Conservation (phyloP, 805 yeast species). For the Ogataea wickerhamii region DNA sequence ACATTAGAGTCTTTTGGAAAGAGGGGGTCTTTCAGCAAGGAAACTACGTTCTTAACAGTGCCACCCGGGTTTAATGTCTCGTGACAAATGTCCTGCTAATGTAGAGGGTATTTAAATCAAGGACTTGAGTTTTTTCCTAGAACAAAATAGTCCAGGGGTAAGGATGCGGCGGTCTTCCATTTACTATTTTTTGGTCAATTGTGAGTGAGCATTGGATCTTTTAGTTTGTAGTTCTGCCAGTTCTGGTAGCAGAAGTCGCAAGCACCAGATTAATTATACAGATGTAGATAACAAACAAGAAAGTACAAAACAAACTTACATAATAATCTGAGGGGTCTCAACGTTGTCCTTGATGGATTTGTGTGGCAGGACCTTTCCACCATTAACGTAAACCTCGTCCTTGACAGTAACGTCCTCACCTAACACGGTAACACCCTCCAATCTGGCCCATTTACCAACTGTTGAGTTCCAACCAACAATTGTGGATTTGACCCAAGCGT, state of each 20-base stretch:
- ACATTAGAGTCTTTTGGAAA: too few species aligned
- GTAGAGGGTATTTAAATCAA: too few species aligned
- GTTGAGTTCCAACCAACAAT: constrained; percentile 99
- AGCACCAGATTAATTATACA: neutral
- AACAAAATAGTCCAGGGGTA: too few species aligned
- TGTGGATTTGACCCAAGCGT: constrained; percentile 96
- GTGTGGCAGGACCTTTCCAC: constrained; percentile 99
- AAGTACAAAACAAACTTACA: constrained; percentile 47
- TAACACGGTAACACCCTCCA: constrained; percentile 94
- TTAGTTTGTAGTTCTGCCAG: too few species aligned
- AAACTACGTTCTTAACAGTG: too few species aligned
- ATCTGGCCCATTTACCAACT: constrained; percentile 98
- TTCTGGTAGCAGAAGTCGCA: neutral
- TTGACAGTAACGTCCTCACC: constrained; percentile 99
- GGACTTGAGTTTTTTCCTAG: too few species aligned
- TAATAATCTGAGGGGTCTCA: constrained; percentile 96
- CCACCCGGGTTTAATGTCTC: too few species aligned
- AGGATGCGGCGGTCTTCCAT: too few species aligned
- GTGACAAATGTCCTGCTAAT: too few species aligned
- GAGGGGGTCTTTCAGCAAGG: too few species aligned
- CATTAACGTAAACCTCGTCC: constrained; percentile 98
- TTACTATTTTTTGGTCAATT: too few species aligned
- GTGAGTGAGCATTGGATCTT: too few species aligned
- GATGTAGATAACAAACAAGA: neutral
- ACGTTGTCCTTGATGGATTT: constrained; percentile 94